These are phyloP conservation scores for Pseudocercospora cruenta DNA, from an alignment of 2,329 filamentous ascomycete species.

Conservation along the genomic window DNA sequence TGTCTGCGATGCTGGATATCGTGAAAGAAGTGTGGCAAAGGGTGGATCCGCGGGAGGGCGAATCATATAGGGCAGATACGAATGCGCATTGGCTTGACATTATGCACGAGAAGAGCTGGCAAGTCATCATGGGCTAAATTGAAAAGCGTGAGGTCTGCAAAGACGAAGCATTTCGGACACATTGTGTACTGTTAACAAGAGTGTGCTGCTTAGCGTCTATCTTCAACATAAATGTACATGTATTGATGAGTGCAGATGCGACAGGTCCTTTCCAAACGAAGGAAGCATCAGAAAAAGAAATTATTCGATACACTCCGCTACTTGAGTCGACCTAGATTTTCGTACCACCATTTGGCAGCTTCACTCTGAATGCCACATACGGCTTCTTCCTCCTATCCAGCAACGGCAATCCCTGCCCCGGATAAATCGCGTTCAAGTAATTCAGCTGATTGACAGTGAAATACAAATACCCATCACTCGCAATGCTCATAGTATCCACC, in stretches of 20 bases:
- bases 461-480: constrained; percentile 52
- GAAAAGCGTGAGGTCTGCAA: neutral
- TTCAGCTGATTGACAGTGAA: constrained; percentile 42
- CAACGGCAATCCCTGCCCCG: constrained; percentile 24
- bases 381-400: constrained; percentile 25
- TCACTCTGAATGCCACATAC: constrained; percentile 24
- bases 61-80: constrained; percentile 32
- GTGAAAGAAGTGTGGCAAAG: constrained; percentile 58
- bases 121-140: constrained; percentile 56
- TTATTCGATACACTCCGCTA: too few relatives aligned
- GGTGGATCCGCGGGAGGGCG: constrained; percentile 46
- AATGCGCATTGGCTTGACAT: constrained; percentile 61
- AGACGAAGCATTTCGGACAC: neutral
- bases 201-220: neutral
- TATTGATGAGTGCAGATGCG: neutral
- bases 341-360: constrained; percentile 21
- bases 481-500: constrained; percentile 48
- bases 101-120: constrained; percentile 61
- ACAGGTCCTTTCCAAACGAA: neutral
- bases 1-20: constrained; percentile 54
- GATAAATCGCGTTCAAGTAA: constrained; percentile 26
- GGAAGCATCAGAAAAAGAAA: neutral
- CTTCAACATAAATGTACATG: neutral
- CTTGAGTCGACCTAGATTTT: constrained; percentile 14
- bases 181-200: neutral